Evolutionary conservation across 2,329 filamentous ascomycete genomes (phyloP), one percentile per base, ranked within the genome.

Genomic region (Camillea tinctor): DNA sequence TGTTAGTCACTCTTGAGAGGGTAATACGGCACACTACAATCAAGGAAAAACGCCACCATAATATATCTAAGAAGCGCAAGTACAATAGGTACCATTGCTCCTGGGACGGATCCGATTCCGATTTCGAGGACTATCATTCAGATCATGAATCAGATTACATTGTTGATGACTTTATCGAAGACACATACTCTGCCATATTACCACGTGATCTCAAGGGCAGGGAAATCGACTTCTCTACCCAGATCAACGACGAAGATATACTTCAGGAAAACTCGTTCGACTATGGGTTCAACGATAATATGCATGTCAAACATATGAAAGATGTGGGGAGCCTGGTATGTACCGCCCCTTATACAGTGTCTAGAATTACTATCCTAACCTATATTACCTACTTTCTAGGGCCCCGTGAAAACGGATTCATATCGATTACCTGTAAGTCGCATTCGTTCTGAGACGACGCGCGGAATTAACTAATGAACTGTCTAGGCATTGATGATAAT

Each of bases 1-100:
- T 77, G 21, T 66, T 77, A 15, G 70, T 68, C 2, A 62, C 71
- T 0, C 55, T 77, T 4, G 70, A 77, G 55, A 73, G 68, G 58
- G 54, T 59, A 56, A 68, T 73, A 50, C 52, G 17, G 2, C 71
- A 73, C 2, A 5, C n/a, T 52, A 60, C 6, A 11, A 36, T 58
- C 26, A 44, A 30, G 19, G 2, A 9, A 22, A 24, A 56, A 21
- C 8, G 26, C n/a, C 8, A 40, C 22, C 52, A 54, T 52, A 15
- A 53, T n/a, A 15, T 17, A 15, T 44, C 19, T 6, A 17, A 59
- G 11, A 20, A 54, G 21, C 21, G 22, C 52, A 36, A 54, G 3
- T 22, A 58, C 44, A 24, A 57, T 3, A 61, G 65, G 11, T 11
- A 54, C 9, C 54, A 62, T 30, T 30, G 26, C 2, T 4, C 26